These are phyloP conservation scores for Aschersonia sp. DNA, from an alignment of 2,329 filamentous ascomycete species.

Conservation along the genomic window DNA sequence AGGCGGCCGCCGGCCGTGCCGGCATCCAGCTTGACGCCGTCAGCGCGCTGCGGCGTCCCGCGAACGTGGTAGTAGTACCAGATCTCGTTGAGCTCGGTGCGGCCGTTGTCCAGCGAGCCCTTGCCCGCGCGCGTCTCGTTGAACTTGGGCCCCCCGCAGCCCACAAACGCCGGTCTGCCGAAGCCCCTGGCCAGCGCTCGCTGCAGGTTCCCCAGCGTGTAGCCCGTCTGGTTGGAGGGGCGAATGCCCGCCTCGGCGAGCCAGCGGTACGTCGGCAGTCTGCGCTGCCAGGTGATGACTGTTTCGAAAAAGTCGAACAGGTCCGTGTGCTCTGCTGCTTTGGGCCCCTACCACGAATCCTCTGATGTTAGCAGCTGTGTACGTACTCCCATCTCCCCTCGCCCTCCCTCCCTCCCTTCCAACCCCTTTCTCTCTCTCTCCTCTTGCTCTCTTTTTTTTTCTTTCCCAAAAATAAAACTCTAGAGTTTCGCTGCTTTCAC, in stretches of 20 bases:
- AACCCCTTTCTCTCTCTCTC: too few species aligned
- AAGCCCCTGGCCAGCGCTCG: constrained; percentile 31
- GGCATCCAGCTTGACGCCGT: constrained; percentile 27
- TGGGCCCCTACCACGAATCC: constrained; percentile 23
- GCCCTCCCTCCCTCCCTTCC: too few species aligned
- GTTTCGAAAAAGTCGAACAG: constrained; percentile 51
- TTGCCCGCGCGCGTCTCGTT: constrained; percentile 44
- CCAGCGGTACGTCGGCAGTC: constrained; percentile 46
- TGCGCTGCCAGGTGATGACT: constrained; percentile 39
- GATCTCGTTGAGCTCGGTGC: constrained; percentile 43
- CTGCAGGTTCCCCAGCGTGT: constrained; percentile 38
- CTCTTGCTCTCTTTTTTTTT: too few species aligned
- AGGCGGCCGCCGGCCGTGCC: constrained; percentile 31
- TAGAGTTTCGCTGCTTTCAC: too few species aligned
- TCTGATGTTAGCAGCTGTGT: too few species aligned
- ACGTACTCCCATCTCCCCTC: neutral
- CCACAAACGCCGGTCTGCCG: constrained; percentile 43
- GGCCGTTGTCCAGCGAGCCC: constrained; percentile 38
- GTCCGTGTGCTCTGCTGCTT: constrained; percentile 40
- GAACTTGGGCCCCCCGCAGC: constrained; percentile 44
- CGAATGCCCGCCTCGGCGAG: constrained; percentile 36
- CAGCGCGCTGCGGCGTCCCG: constrained; percentile 38
- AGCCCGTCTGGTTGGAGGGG: constrained; percentile 43
- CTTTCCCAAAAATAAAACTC: neutral
- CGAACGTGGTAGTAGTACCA: constrained; percentile 53